These are phyloP conservation scores for Termitomyces heimii DNA, from an alignment of 768 basidiomycete species.

Conservation along the genomic window DNA sequence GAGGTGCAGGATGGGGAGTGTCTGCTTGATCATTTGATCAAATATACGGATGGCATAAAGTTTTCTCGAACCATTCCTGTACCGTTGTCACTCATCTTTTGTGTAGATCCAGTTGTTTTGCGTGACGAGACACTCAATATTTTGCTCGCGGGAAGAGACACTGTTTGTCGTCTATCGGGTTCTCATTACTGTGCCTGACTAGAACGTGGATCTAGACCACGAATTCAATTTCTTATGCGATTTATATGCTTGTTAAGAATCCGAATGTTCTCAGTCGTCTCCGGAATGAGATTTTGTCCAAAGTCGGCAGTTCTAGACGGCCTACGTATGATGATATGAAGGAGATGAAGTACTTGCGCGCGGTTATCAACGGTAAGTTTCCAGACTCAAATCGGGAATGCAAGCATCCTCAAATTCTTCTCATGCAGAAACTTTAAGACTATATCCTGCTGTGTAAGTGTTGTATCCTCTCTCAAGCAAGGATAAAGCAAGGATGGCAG, in stretches of 20 bases:
- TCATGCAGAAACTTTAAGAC: conserved; percentile 33
- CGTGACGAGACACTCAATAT: conserved; percentile 51
- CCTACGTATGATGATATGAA: conserved; percentile 41
- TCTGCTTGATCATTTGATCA: conserved; percentile 43
- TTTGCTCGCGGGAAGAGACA: conserved; percentile 53
- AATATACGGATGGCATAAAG: conserved; percentile 41
- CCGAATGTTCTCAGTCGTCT: conserved; percentile 33
- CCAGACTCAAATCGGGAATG: neutral
- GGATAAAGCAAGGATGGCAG: neutral
- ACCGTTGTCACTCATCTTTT: neutral
- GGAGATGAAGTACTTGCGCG: conserved; percentile 38
- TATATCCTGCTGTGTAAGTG: conserved; percentile 32
- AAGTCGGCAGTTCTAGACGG: conserved; percentile 27
- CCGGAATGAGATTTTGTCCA: conserved; percentile 33
- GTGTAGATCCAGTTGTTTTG: conserved; percentile 29
- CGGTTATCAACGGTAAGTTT: conserved; percentile 28
- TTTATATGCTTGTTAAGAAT: conserved; percentile 39
- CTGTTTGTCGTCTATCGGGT: conserved; percentile 22
- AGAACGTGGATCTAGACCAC: conserved; percentile 25
- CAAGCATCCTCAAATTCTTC: neutral
- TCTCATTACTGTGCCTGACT: neutral
- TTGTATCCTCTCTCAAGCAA: neutral
- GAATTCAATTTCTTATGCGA: conserved; percentile 31
- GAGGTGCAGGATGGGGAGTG: conserved; percentile 33
- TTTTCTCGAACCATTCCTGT: neutral